A percentile compares a stretch with the other conserved stretches of the same genome.
Conservation (phyloP, 1,284 basidiomycete genomes). For the Microbotryum violaceum region DNA sequence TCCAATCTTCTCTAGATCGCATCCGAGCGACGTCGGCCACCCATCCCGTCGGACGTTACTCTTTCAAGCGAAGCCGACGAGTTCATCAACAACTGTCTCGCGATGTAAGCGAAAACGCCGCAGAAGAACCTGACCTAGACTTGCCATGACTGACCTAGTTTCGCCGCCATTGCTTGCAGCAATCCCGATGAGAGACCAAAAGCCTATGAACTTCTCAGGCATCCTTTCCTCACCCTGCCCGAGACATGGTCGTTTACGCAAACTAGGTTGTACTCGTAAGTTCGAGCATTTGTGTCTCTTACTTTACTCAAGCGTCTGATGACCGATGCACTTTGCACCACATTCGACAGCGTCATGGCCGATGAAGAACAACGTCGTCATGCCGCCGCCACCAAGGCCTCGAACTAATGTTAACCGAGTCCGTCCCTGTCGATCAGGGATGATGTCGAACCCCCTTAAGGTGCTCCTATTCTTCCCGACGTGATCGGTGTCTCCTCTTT, state of each 20-base stretch:
- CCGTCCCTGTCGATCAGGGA: too few relatives aligned
- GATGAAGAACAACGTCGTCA: slow-evolving; percentile 15
- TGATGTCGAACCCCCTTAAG: too few relatives aligned
- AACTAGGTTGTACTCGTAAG: slow-evolving; percentile 31
- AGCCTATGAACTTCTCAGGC: slow-evolving; percentile 70
- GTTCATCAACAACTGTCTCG: slow-evolving; percentile 83
- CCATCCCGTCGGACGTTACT: slow-evolving; percentile 73
- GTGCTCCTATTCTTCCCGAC: background rate
- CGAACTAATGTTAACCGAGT: background rate
- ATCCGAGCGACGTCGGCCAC: slow-evolving; percentile 72
- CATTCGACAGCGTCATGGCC: slow-evolving; percentile 19
- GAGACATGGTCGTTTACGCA: slow-evolving; percentile 60
- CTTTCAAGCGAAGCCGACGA: slow-evolving; percentile 70
- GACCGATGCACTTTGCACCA: background rate
- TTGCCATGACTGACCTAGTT: background rate
- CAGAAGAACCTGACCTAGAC: too few relatives aligned
- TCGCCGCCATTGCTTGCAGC: slow-evolving; percentile 42
- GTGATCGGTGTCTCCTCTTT: too few relatives aligned
- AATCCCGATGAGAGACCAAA: slow-evolving; percentile 80
- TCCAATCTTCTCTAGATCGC: slow-evolving; percentile 53
- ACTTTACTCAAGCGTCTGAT: background rate
- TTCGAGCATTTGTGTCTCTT: background rate
- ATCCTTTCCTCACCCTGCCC: slow-evolving; percentile 72
- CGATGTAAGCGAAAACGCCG: slow-evolving; percentile 54
- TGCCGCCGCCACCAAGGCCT: slow-evolving; percentile 8